These are phyloP conservation scores for Aspergillus viridinutans DNA, from an alignment of 2,329 filamentous ascomycete genomes.

Conservation along the genomic window DNA sequence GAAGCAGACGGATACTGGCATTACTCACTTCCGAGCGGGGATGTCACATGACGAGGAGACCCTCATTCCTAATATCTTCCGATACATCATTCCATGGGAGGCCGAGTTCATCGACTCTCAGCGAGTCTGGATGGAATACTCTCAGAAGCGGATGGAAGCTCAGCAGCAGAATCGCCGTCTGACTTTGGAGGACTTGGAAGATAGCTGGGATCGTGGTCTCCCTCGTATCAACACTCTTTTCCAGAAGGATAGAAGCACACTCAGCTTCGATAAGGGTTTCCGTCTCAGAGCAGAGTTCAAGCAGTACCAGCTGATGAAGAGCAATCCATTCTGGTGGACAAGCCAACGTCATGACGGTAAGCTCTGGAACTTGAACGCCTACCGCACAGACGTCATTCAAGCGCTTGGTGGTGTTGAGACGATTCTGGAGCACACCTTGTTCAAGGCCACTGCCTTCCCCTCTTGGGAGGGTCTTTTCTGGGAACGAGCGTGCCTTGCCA, in stretches of 20 bases:
- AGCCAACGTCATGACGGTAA: slow-evolving; percentile 96
- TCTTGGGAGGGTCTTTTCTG: slow-evolving; percentile 97
- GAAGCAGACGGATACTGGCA: slow-evolving; percentile 94
- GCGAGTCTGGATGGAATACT: slow-evolving; percentile 98
- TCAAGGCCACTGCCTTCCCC: slow-evolving; percentile 94
- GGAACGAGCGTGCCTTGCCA: slow-evolving; percentile 59
- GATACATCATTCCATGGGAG: slow-evolving; percentile 99
- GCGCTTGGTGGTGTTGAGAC: slow-evolving; percentile 95
- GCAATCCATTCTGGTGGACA: slow-evolving; percentile 99
- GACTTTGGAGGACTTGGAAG: slow-evolving; percentile 92
- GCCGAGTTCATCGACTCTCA: slow-evolving; percentile 99
- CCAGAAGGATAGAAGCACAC: slow-evolving; percentile 94
- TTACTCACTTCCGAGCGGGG: slow-evolving; percentile 93
- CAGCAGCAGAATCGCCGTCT: slow-evolving; percentile 95
- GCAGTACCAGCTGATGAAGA: slow-evolving; percentile 98
- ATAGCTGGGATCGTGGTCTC: slow-evolving; percentile 96
- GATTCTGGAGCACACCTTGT: slow-evolving; percentile 92
- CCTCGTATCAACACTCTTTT: slow-evolving; percentile 98
- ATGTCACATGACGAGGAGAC: slow-evolving; percentile 99
- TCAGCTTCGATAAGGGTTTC: slow-evolving; percentile 99
- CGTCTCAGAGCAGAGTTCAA: slow-evolving; percentile 94
- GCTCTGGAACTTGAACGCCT: slow-evolving; percentile 93
- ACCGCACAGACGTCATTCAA: slow-evolving; percentile 95
- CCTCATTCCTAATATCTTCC: slow-evolving; percentile 96
- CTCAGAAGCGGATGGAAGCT: slow-evolving; percentile 92